Evolutionary conservation across 108 stramenopile species (phyloP), one percentile per base, ranked within the genome.

Genomic region (Nitzschia sp.): DNA sequence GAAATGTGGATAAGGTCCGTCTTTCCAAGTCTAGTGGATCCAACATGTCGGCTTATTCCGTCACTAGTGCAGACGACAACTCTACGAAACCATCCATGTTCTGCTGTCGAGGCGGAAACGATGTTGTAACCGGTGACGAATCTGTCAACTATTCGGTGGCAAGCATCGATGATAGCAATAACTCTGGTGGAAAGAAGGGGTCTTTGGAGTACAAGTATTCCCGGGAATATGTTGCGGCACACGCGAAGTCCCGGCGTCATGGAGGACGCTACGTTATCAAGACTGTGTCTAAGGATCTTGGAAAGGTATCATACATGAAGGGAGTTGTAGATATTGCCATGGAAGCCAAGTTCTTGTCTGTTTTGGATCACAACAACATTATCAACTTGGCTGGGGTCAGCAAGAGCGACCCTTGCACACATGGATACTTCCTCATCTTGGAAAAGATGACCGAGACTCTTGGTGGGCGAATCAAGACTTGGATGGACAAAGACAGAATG

Each of bases 261-360:
- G 65, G 65, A 6, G 55, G 57, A 43, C 57, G 69, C 48, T 80
- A 70, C 57, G 79, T 77, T 3, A 14, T 79, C 41, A 84, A 84
- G 57, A 55, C 48, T n/a, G 55, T 84, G n/a, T 64, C 67, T 14
- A 37, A 61, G 0, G 72, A 66, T 15, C 24, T 44, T 63, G 76
- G 80, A 51, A 83, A 69, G 62, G 72, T 80, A 20, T 71, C 70
- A 0, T 93, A 77, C 63, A 55, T 85, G 51, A 79, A 85, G 21
- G 92, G 86, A 22, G 74, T 62, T 26, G 85, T 83, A 8, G 85
- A 86, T 64, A 42, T 86, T 34, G 85, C 77, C 8, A 58, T 83
- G 46, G 85, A 86, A 69, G 79, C 80, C 38, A 82, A 78, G 57
- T 81, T 78, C 67, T 52, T 86, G 25, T 52, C 80, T 7, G 39